Evolutionary conservation across 2,329 filamentous ascomycete genomes (phyloP), one percentile per base, ranked within the genome.

Genomic region (Knoxdaviesia capensis): DNA sequence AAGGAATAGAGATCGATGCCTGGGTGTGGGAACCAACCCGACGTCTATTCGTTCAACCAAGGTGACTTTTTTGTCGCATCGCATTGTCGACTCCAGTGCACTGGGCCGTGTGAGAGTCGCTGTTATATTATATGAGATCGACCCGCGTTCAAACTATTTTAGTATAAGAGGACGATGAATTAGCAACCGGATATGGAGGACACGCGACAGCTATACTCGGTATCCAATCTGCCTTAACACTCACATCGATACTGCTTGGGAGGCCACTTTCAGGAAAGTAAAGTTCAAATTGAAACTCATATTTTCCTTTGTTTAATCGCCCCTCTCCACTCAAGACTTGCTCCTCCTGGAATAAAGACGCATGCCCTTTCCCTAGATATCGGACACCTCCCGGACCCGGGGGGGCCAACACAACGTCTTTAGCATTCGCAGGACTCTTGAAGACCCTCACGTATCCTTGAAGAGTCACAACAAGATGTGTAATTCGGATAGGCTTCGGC

Each of bases 211-310:
- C 30, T 30, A 38, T 28, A 20, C 30, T 38, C 20, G 11, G 36
- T 4, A 8, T 38, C 36, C 28, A 29, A 5, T 7, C 11, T 5
- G 36, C 36, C 28, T 29, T 29, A 29, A 30, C 39, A 66, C 82
- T 54, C 70, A 94, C 88, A 61, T 93, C 87, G 54, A 98, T 88
- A 57, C 88, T 94, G 59, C 84, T 94, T n/a, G 83, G 83, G 45
- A 90, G 60, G 5, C 70, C 71, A 50, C 74, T 71, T 40, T 69
- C 64, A 2, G 80, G 79, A 49, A 85, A 83, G 44, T 77, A 63
- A 47, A 84, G 60, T 51, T 83, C 74, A 50, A 84, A 85, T 46
- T 80, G 76, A 57, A 90, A 90, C 56, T 86, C 77, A 54, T 85
- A 88, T 49, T 73, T 71, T 35, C 80, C 80, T 39, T 80, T 69